phyloP scores from a whole-genome alignment of 805 yeast genomes.

The Ogataea kodamae region DNA sequence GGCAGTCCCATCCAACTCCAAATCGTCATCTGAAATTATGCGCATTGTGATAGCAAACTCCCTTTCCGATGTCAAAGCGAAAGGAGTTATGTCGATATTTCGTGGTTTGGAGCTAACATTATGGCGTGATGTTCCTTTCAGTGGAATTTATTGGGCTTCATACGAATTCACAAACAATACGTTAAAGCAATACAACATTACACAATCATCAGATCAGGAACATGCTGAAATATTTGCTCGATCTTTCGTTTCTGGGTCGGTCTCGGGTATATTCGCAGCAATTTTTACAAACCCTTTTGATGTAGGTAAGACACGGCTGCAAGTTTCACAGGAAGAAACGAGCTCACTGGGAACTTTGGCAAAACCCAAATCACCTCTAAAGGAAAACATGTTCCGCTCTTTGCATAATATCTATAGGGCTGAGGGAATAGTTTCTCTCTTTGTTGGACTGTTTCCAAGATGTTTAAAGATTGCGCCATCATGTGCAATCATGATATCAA shows the following conservation, averaged over 20 bases:
- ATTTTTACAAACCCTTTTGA: constrained; percentile 90
- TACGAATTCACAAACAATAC: constrained; percentile 53
- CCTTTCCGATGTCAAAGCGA: constrained; percentile 40
- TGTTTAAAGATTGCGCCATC: constrained; percentile 92
- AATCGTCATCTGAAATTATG: constrained; percentile 41
- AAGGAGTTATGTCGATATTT: constrained; percentile 68
- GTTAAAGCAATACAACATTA: constrained; percentile 27
- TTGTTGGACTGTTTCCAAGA: constrained; percentile 83
- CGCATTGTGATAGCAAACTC: constrained; percentile 39
- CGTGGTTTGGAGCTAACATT: constrained; percentile 83
- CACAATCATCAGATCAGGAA: constrained; percentile 18
- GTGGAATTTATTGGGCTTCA: constrained; percentile 90
- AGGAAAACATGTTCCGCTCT: constrained; percentile 63
- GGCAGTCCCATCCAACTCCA: constrained; percentile 60
- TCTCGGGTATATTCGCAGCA: constrained; percentile 85
- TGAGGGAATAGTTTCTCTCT: constrained; percentile 84
- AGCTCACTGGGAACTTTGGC: constrained; percentile 11
- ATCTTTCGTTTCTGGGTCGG: constrained; percentile 76
- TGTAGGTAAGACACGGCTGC: constrained; percentile 93
- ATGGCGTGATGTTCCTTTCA: constrained; percentile 97
- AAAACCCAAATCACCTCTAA: constrained; percentile 12
- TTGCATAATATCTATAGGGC: constrained; percentile 56
- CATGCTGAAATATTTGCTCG: constrained; percentile 44
- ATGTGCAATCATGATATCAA: constrained; percentile 97
- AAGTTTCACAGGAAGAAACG: constrained; percentile 47